A percentile compares a stretch with the other conserved stretches of the same genome.
Evolutionary conservation across 2,329 filamentous ascomycete species (phyloP).

Genomic region (Neofusicoccum cordaticola): DNA sequence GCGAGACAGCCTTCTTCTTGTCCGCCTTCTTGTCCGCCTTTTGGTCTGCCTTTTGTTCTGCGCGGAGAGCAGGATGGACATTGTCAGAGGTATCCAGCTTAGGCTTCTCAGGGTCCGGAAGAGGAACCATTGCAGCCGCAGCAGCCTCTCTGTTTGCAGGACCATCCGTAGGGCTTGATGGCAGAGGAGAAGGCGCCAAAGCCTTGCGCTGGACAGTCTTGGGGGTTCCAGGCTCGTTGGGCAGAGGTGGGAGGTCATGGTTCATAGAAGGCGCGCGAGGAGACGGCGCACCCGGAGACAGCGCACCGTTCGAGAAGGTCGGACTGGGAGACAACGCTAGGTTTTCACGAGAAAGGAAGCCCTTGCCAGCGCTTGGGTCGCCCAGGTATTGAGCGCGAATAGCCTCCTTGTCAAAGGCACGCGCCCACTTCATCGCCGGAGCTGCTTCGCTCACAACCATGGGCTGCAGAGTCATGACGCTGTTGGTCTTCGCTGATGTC

Average conservation of each 20-base stretch:
- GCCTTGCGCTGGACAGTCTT: constrained; percentile 24
- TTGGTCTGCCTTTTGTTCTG: not conserved
- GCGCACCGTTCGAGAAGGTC: constrained; percentile 3
- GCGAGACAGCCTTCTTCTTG: constrained; percentile 20
- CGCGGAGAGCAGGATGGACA: constrained; percentile 44
- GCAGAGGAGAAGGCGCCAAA: constrained; percentile 26
- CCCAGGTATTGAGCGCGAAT: constrained; percentile 83
- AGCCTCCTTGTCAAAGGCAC: constrained; percentile 87
- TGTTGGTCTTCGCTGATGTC: constrained; percentile 72
- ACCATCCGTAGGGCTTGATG: not conserved
- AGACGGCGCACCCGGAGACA: not conserved
- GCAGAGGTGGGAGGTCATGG: constrained; percentile 43
- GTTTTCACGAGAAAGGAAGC: constrained; percentile 46
- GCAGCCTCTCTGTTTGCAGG: not conserved
- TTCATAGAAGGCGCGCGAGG: constrained; percentile 21
- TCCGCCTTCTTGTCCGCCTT: not conserved
- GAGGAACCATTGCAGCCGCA: constrained; percentile 32
- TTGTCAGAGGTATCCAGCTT: constrained; percentile 20
- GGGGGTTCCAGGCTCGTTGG: constrained; percentile 25
- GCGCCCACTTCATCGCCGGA: constrained; percentile 95
- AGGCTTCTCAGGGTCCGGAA: constrained; percentile 32
- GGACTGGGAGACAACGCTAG: constrained; percentile 24
- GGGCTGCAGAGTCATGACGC: constrained; percentile 83
- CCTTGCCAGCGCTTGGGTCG: constrained; percentile 69
- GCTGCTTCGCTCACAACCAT: constrained; percentile 82